Base-by-base conservation (phyloP, 805 yeast species). In the Saccharomycopsis sp. region DNA sequence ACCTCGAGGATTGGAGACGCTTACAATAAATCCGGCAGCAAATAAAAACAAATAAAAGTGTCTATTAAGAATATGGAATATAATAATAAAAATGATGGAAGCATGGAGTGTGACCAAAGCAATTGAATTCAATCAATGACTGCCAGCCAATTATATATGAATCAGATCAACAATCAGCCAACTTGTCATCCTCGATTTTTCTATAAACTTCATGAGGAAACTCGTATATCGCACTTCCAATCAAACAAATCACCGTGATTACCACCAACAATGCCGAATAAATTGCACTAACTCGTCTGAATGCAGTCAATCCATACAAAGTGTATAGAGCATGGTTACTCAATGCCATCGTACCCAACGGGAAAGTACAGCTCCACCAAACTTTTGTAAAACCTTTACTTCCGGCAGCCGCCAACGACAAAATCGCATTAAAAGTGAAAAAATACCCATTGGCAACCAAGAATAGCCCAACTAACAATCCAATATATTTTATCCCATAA, bases 281-380 rank as follows among this genome's bases (percentile, higher is more conserved):
- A 3, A 85, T 71, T 4, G 79, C 68, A 11, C 81, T 74, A 21
- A 85, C 51, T 7, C 81, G 79, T 51, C 75, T 69, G 61, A 85
- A 84, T 0, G 84, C 76, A 8, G 60, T 56, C 52, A 82, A 57
- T 2, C 72, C 72, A 39, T 73, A 74, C 2, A 71, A 57, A 3
- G 50, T 54, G 34, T 67, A 79, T 16, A 87, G 56, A 53, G 76
- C 72, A 7, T 67, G 60, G 47, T 76, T 71, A 2, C 86, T 76
- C 11, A 82, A 59, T 0, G 81, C 68, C 81, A 85, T 78, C 0
- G 94, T 85, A 2, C 96, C 96, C 54, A 87, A 56, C 3, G 96
- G 96, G 79, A 88, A 88, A 51, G 96, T 84, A 68, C 84, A 74
- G 14, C 88, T 79, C 96, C 96, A 85, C 77, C 78, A 77, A 1